phyloP scores from a whole-genome alignment of 495 filamentous ascomycete genomes.

The Penicillium ucsense region DNA sequence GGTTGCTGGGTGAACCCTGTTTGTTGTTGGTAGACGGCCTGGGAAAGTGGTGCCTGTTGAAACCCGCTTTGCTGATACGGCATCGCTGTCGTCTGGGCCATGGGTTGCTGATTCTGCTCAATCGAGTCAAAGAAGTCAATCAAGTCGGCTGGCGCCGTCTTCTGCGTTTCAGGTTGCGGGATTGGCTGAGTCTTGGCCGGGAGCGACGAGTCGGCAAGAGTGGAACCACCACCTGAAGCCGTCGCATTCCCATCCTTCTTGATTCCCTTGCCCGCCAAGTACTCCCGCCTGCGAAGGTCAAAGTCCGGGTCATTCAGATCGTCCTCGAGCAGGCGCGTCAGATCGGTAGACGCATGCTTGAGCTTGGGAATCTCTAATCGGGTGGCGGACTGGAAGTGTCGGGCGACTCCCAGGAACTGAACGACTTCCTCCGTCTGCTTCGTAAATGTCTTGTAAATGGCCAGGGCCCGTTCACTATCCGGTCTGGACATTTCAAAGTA shows the following conservation, averaged over 20 bases:
- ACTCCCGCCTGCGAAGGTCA: slow-evolving; percentile 86
- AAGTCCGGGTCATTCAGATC: slow-evolving; percentile 95
- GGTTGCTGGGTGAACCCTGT: slow-evolving; percentile 26
- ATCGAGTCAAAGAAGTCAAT: slow-evolving; percentile 99
- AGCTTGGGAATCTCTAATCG: slow-evolving; percentile 92
- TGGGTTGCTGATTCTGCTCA: slow-evolving; percentile 76
- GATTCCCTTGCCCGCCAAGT: slow-evolving; percentile 74
- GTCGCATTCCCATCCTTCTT: slow-evolving; percentile 15
- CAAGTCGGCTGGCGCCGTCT: slow-evolving; percentile 65
- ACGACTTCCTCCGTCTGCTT: slow-evolving; percentile 90
- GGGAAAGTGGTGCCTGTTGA: slow-evolving; percentile 31
- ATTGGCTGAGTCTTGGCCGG: slow-evolving; percentile 17
- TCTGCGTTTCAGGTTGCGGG: slow-evolving; percentile 17
- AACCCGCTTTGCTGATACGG: slow-evolving; percentile 44
- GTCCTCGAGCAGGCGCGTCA: slow-evolving; percentile 83
- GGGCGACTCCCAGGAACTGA: slow-evolving; percentile 74
- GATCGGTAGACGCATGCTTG: slow-evolving; percentile 89
- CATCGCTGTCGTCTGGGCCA: slow-evolving; percentile 33
- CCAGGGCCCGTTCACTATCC: slow-evolving; percentile 84
- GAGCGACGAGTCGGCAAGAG: slow-evolving; percentile 9
- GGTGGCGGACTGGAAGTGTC: slow-evolving; percentile 84
- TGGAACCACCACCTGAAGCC: slow-evolving; percentile 9
- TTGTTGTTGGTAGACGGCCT: slow-evolving; percentile 25
- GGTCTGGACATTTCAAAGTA: slow-evolving; percentile 97
- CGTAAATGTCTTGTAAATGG: slow-evolving; percentile 88